Base-by-base conservation (phyloP, 2,329 filamentous ascomycete genomes). In the Penicillium sp. region DNA sequence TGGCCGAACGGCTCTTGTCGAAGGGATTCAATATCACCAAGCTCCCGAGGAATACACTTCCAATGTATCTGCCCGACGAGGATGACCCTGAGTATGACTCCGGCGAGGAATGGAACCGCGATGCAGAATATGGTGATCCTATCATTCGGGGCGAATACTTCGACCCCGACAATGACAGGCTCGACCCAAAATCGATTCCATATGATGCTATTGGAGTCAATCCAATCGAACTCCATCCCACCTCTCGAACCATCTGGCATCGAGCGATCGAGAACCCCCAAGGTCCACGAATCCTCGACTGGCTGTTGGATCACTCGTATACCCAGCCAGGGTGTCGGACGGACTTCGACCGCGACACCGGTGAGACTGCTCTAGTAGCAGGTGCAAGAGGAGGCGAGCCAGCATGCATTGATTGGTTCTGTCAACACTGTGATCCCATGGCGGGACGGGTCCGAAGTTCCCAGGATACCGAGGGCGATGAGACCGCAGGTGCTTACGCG, bases 221-320 rank as follows among this genome's bases (percentile, higher is more conserved):
- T 15, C 39, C 50, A 29, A 33, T 44, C 6, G 50, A 53, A 6
- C 50, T 53, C 10, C 29, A 42, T 44, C 39, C 50, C 10, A 53
- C 50, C 13, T 48, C 43, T 21, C 51, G 51, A 31, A 54, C 51
- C 4, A 39, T 54, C 19, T 54, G 51, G 43, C 51, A 54, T 33
- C 42, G 51, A 10, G 51, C 51, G 39, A 54, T 54, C 13, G 51
- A 54, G 15, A 54, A 48, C 15, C 33, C 51, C 17, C 9, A 54
- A 23, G 43, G 51, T n/a, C 25, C 51, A 12, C 17, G n/a, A 31
- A 39, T 54, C 19, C 33, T 54, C 5, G 43, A 48, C n/a, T 54
- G 43, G 51, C 25, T 54, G 4, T 8, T 48, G 8, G 42, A 48
- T 21, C 51, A 54, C 33, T 54, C 51, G 5, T 27, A 33, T 27